Evolutionary conservation across 139 green algal genomes (phyloP).

Genomic region (Picochlorum sp.): DNA sequence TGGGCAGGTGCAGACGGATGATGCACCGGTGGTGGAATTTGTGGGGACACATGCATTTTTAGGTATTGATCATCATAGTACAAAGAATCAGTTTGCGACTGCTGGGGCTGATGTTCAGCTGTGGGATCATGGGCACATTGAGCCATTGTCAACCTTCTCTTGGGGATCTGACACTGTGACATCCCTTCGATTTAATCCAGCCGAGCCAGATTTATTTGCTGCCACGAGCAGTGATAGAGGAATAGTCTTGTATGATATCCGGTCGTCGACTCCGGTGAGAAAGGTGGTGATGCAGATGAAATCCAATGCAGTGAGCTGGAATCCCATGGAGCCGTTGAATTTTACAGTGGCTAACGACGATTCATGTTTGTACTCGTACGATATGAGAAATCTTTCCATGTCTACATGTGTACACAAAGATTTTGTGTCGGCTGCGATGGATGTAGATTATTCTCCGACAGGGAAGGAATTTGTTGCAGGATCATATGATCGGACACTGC

Average conservation of each 20-base stretch:
- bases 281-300: constrained; percentile 93
- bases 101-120: constrained; percentile 74
- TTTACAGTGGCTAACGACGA: constrained; percentile 95
- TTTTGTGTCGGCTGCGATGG: constrained; percentile 91
- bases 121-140: constrained; percentile 80
- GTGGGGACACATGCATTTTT: constrained; percentile 42
- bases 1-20: constrained; percentile 48
- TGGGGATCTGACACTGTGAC: constrained; percentile 87
- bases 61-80: constrained; percentile 82
- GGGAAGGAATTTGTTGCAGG: constrained; percentile 96
- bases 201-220: constrained; percentile 86
- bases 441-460: constrained; percentile 96
- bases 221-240: constrained; percentile 80
- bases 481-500: constrained; percentile 83
- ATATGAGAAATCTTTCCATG: constrained; percentile 85
- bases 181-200: constrained; percentile 90
- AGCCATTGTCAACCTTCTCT: constrained; percentile 75
- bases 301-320: constrained; percentile 88
- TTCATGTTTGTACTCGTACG: constrained; percentile 91
- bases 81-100: constrained; percentile 71
- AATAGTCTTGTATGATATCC: constrained; percentile 92
- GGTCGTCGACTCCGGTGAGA: constrained; percentile 66
- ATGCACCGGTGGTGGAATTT: constrained; percentile 62
- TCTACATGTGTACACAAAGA: constrained; percentile 87
- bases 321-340: constrained; percentile 97